Percentiles rank a stretch among this genome's conserved stretches.
These are phyloP conservation scores for Glycine soja DNA, from an alignment of 306 rosid genomes.

Conservation along the genomic window DNA sequence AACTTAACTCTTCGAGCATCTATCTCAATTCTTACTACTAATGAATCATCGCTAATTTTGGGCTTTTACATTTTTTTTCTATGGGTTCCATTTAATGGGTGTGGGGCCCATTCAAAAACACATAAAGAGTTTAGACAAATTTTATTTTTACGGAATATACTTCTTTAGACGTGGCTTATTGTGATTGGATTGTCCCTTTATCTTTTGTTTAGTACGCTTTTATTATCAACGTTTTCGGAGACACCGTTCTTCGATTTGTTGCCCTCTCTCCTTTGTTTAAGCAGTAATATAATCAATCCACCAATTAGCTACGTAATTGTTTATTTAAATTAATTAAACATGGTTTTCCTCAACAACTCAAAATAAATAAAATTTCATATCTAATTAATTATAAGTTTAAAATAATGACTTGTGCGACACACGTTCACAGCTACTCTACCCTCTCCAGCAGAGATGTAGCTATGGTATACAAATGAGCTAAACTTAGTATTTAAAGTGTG, in stretches of 20 bases:
- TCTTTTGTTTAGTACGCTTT: background rate
- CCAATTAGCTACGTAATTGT: background rate
- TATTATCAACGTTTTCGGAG: background rate
- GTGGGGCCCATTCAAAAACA: constrained; percentile 34
- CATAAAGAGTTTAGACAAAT: background rate
- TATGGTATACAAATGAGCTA: background rate
- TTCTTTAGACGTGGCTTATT: background rate
- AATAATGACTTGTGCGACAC: background rate
- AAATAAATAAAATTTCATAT: too few relatives aligned
- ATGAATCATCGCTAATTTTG: too few relatives aligned
- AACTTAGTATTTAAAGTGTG: background rate
- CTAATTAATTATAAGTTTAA: too few relatives aligned
- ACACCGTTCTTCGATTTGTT: background rate
- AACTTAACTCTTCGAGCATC: too few relatives aligned
- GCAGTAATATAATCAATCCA: background rate
- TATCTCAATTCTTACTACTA: too few relatives aligned
- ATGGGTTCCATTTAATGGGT: background rate
- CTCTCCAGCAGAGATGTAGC: too few relatives aligned
- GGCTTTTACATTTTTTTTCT: background rate
- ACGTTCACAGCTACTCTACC: background rate
- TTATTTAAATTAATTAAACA: background rate
- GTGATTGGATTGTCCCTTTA: background rate
- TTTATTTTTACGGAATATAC: constrained; percentile 10
- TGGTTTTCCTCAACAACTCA: background rate
- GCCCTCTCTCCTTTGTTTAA: background rate